Evolutionary conservation across 441 rosid species (phyloP).

Genomic region (Erodium moschatum): DNA sequence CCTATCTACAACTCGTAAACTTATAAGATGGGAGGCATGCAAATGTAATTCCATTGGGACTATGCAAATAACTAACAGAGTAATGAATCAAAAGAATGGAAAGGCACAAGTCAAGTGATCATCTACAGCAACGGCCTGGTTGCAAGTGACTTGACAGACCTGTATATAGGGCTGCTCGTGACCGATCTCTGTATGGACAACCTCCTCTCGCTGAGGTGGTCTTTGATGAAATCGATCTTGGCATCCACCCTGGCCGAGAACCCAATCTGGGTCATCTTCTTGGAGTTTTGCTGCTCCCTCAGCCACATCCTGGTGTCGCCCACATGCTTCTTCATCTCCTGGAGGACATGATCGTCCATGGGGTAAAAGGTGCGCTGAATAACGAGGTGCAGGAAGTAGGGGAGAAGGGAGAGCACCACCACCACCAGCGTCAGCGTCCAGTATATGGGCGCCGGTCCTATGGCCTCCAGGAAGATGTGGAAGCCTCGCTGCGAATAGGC

Average conservation of each 20-base stretch:
- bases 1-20: too few species aligned
- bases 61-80: too few species aligned
- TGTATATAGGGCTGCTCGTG: neutral
- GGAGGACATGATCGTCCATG: constrained; percentile 60
- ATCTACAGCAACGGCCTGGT: neutral
- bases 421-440: constrained; percentile 41
- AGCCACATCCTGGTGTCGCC: constrained; percentile 42
- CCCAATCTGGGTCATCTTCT: constrained; percentile 39
- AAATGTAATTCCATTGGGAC: too few species aligned
- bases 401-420: constrained; percentile 34
- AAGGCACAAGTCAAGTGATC: neutral
- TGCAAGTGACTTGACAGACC: neutral
- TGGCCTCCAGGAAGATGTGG: constrained; percentile 33
- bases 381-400: constrained; percentile 36
- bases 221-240: constrained; percentile 26
- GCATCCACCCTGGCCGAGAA: constrained; percentile 62
- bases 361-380: constrained; percentile 40
- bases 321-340: constrained; percentile 51
- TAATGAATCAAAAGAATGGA: neutral
- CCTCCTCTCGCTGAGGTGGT: constrained; percentile 17
- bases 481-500: constrained; percentile 27
- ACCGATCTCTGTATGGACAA: constrained; percentile 12
- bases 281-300: constrained; percentile 40
- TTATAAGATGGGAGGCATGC: too few species aligned
- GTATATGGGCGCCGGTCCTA: constrained; percentile 39